Conservation (phyloP, 2,329 filamentous ascomycete genomes). For the Trichoderma atroviride region DNA sequence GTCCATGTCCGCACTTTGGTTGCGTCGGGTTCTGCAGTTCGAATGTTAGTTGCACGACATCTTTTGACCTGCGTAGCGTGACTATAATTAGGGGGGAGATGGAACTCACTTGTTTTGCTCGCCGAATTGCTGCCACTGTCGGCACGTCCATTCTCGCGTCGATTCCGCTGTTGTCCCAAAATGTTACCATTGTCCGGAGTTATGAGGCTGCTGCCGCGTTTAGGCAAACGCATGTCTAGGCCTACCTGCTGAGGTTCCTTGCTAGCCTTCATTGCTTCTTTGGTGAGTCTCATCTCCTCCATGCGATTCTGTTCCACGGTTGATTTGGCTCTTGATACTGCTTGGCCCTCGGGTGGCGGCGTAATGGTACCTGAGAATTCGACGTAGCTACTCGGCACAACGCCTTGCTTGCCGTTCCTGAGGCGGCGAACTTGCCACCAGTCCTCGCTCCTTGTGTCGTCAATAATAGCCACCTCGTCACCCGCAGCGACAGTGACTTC, state of each 20-base stretch:
- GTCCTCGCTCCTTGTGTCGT: slow-evolving; percentile 90
- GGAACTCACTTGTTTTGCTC: slow-evolving; percentile 70
- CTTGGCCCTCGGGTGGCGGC: slow-evolving; percentile 35
- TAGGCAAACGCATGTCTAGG: slow-evolving; percentile 72
- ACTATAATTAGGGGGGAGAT: not conserved
- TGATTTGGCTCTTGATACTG: slow-evolving; percentile 56
- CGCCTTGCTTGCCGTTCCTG: slow-evolving; percentile 91
- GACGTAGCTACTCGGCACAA: slow-evolving; percentile 95
- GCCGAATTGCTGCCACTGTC: slow-evolving; percentile 57
- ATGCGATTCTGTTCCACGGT: slow-evolving; percentile 74
- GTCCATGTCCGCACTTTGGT: slow-evolving; percentile 90
- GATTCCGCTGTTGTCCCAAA: slow-evolving; percentile 70
- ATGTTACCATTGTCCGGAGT: slow-evolving; percentile 67
- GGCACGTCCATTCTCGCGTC: slow-evolving; percentile 66
- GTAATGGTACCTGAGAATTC: slow-evolving; percentile 75
- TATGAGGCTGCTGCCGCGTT: slow-evolving; percentile 77
- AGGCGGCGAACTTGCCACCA: slow-evolving; percentile 96
- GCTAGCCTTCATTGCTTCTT: slow-evolving; percentile 71
- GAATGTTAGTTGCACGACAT: not conserved
- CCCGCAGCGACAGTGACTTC: slow-evolving; percentile 89
- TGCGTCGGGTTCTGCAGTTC: slow-evolving; percentile 71
- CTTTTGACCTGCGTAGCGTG: not conserved
- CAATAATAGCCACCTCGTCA: slow-evolving; percentile 87
- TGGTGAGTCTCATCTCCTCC: slow-evolving; percentile 83
- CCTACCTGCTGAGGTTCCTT: slow-evolving; percentile 69